Percentiles rank a stretch among this genome's conserved stretches.
Evolutionary conservation across 2,329 filamentous ascomycete species (phyloP).

Genomic region (Dothideomycetes sp.): DNA sequence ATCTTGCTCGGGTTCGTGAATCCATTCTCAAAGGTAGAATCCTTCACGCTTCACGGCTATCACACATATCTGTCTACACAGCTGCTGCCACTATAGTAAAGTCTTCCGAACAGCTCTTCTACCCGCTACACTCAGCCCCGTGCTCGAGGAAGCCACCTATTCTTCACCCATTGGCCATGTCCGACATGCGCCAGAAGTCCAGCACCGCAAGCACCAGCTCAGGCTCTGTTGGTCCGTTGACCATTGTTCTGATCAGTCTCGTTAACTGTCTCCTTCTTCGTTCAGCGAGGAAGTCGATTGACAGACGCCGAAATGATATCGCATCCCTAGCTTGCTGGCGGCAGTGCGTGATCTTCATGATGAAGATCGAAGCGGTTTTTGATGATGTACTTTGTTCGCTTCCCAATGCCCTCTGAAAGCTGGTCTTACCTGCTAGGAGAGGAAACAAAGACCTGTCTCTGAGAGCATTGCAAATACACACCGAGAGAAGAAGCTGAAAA

Average conservation of each 20-base stretch:
- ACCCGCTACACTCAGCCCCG: conserved; percentile 25
- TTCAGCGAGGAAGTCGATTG: conserved; percentile 40
- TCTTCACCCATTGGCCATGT: conserved; percentile 36
- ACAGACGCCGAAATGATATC: conserved; percentile 51
- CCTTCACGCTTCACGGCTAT: conserved; percentile 2
- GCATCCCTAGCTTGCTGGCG: conserved; percentile 9
- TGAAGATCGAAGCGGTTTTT: conserved; percentile 68
- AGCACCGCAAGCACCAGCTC: conserved; percentile 42
- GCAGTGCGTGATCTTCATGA: conserved; percentile 9
- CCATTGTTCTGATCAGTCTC: conserved; percentile 50
- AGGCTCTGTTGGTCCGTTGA: conserved; percentile 34
- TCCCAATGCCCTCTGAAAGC: conserved; percentile 50
- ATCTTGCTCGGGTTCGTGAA: conserved; percentile 1
- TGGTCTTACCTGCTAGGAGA: conserved; percentile 14
- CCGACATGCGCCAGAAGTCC: conserved; percentile 13
- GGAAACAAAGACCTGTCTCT: conserved; percentile 92
- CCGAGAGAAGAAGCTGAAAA: conserved; percentile 48
- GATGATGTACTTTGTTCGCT: conserved; percentile 89
- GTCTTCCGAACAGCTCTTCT: conserved; percentile 40
- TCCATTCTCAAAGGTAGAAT: conserved; percentile 2
- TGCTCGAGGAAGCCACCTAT: conserved; percentile 26
- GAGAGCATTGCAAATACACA: conserved; percentile 72
- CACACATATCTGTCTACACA: neutral
- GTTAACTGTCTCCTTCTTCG: conserved; percentile 52
- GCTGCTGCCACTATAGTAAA: conserved; percentile 20